Percentiles rank a stretch among this genome's conserved stretches.
Evolutionary conservation across 1,284 basidiomycete species (phyloP).

Genomic region (Austroboletus novae-zelandiae): DNA sequence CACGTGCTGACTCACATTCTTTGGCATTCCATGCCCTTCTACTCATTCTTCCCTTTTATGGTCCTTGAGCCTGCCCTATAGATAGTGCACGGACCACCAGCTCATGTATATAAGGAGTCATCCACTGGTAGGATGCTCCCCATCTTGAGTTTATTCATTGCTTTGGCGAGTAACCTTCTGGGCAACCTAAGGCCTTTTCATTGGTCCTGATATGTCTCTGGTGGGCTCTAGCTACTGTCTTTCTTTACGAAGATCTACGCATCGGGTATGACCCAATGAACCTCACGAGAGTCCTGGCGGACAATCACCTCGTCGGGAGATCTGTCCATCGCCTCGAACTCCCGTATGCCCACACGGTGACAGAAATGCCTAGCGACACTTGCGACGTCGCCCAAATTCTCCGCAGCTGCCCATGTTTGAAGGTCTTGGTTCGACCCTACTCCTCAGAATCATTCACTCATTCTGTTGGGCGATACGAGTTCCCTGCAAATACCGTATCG

Average conservation of each 20-base stretch:
- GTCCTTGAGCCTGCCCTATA: too few relatives aligned
- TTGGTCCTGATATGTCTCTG: conserved; percentile 64
- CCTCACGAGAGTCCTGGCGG: conserved; percentile 33
- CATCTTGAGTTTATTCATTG: too few relatives aligned
- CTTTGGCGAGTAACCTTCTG: too few relatives aligned
- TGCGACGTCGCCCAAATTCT: conserved; percentile 43
- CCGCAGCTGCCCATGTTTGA: conserved; percentile 46
- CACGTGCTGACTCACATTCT: too few relatives aligned
- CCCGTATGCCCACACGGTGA: conserved; percentile 53
- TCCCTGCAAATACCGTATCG: conserved; percentile 44
- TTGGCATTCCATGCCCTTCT: too few relatives aligned
- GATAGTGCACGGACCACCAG: too few relatives aligned
- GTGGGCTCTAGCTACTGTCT: conserved; percentile 41
- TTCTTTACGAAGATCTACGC: conserved; percentile 55
- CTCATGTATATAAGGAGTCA: too few relatives aligned
- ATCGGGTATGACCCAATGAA: conserved; percentile 34
- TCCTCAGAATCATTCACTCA: conserved; percentile 21
- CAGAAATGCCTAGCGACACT: conserved; percentile 31
- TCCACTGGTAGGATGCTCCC: too few relatives aligned
- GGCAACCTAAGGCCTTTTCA: too few relatives aligned
- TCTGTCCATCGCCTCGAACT: conserved; percentile 53
- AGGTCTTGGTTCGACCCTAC: conserved; percentile 55
- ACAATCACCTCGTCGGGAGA: conserved; percentile 32
- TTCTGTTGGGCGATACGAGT: conserved; percentile 41
- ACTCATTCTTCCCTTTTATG: too few relatives aligned